A percentile compares a stretch with the other conserved stretches of the same genome.
These are phyloP conservation scores for Globisporangium heterothallicum DNA, from an alignment of 352 stramenopile species.

Conservation along the genomic window DNA sequence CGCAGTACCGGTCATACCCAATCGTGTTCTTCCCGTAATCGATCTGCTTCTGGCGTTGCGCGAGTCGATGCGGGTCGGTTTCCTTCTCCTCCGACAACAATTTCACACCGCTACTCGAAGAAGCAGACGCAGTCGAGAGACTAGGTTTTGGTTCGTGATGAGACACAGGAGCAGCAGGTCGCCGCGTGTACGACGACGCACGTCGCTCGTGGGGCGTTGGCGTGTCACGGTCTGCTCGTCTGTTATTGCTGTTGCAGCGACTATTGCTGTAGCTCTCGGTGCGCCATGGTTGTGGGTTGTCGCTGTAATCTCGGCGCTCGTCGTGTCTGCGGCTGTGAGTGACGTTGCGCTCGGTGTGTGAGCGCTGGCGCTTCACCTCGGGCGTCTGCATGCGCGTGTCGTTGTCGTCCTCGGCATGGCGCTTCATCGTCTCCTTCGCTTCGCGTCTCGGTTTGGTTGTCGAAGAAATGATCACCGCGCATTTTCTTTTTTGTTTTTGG, in stretches of 20 bases:
- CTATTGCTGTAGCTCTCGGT: neutral
- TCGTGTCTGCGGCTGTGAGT: too few species aligned
- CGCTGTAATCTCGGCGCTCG: too few species aligned
- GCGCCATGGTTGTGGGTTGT: neutral
- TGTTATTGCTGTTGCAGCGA: neutral
- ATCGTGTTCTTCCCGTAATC: constrained; percentile 91
- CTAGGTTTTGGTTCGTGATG: too few species aligned
- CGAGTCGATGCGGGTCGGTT: constrained; percentile 69
- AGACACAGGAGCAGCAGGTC: too few species aligned
- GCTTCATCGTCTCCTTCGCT: neutral
- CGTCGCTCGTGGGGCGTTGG: neutral
- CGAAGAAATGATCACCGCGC: neutral
- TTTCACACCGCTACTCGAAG: constrained; percentile 18
- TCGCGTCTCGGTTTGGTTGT: neutral
- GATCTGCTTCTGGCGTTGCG: constrained; percentile 91
- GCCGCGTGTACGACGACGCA: neutral
- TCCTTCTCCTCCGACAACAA: constrained; percentile 63
- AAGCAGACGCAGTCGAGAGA: neutral
- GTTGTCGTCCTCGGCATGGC: neutral
- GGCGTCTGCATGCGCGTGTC: neutral
- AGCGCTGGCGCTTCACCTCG: constrained; percentile 5
- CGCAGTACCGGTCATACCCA: constrained; percentile 85
- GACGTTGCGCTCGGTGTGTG: too few species aligned
- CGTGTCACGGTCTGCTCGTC: neutral
- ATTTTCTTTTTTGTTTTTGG: neutral